These are phyloP conservation scores for Paecilomyces variotii DNA, from an alignment of 2,329 filamentous ascomycete genomes.

Conservation along the genomic window DNA sequence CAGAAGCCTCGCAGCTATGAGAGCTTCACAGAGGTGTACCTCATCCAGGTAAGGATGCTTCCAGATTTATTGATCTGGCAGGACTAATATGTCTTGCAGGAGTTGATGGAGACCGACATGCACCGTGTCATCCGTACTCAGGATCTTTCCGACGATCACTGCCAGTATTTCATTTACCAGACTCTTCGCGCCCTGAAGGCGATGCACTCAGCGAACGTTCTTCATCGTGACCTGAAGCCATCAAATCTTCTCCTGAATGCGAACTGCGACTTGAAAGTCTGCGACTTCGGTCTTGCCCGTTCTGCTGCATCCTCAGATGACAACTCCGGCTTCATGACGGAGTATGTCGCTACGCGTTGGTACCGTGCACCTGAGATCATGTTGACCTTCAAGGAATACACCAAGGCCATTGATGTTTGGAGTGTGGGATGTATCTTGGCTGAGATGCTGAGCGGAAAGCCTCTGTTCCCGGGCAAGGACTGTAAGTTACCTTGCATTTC, in stretches of 20 bases:
- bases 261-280: conserved; percentile 98
- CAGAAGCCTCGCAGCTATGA: conserved; percentile 97
- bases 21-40: conserved; percentile 93
- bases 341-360: conserved; percentile 99
- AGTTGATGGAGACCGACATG: conserved; percentile 99
- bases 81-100: conserved; percentile 43
- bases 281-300: conserved; percentile 92
- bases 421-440: conserved; percentile 96
- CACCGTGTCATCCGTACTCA: conserved; percentile 97
- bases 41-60: conserved; percentile 69
- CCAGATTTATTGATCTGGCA: background rate
- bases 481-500: conserved; percentile 52
- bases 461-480: conserved; percentile 95
- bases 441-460: conserved; percentile 98
- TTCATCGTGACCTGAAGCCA: conserved; percentile 94
- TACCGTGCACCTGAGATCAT: conserved; percentile 99
- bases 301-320: conserved; percentile 96
- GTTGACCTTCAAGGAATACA: conserved; percentile 99
- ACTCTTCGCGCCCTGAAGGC: conserved; percentile 95
- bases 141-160: conserved; percentile 97
- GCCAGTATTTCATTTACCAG: conserved; percentile 99
- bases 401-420: conserved; percentile 98
- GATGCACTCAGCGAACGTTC: conserved; percentile 98
- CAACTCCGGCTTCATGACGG: conserved; percentile 99
- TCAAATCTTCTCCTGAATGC: conserved; percentile 95